Base-by-base conservation (phyloP, 2,329 filamentous ascomycete genomes). In the Rhytidhysteron rufulum region DNA sequence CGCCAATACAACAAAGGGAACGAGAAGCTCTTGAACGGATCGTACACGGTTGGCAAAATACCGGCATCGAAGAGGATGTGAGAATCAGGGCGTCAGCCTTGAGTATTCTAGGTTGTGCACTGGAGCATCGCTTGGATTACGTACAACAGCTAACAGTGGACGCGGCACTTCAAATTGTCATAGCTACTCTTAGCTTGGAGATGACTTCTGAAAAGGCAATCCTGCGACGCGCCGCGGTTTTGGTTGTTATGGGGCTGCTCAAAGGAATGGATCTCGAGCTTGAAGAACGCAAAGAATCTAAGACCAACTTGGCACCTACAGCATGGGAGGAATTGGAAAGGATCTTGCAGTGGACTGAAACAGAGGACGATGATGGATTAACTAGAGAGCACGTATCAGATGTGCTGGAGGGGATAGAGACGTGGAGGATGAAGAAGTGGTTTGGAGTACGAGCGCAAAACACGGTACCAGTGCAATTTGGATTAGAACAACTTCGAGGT, bases 81-180 rank as follows among this genome's bases (percentile, higher is more conserved):
- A 74, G 85, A 4, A 76, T 89, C 49, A 78, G 85, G 1, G 69
- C 83, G 11, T 87, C 84, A 17, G 81, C 84, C 4, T 60, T 89
- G 5, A 84, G 82, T 4, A 74, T 88, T 34, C 69, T 88, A 31
- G 76, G 77, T 1, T 66, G 66, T 2, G 72, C 73, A 0, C 61
- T 87, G 19, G 82, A 87, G 19, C 76, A 78, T 1, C 46, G 54
- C 17, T 58, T 78, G 0, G 58, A 66, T 5, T 51, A 80, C 13
- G 34, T 66, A 19, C 70, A 79, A 10, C 55, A 63, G 30, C 34
- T 33, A 6, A 49, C 41, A 7, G 42, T 65, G 11, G 58, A 62
- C 48, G 70, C 71, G 2, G 74, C 75, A 1, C 69, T 88, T 9
- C 83, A 87, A 47, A 68, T 86, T 19, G 78, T 76, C 39, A 64